Base-by-base conservation (phyloP, 805 yeast genomes). In the Debaryomyces castellii region DNA sequence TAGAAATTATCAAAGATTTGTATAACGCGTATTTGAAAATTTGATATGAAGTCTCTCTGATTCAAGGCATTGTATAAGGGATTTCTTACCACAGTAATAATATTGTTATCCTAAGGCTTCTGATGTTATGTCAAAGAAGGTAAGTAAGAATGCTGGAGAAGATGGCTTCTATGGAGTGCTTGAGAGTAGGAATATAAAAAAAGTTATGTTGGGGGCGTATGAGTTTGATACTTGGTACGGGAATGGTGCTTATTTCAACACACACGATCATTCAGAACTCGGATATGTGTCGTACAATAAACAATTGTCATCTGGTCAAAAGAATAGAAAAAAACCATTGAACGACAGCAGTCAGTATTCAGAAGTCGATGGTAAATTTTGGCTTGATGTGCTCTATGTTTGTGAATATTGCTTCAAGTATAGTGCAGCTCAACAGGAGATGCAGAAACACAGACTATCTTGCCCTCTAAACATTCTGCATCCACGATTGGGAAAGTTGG, bases 381-480 rank as follows among this genome's bases (percentile, higher is more conserved):
- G 92, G 94, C 58, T 83, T 6, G 81, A 81, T 23, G 70, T 69
- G 32, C 70, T 94, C 12, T 77, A 70, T 56, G 83, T 94, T 1
- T 94, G 99, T 65, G 87, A 83, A 38, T 72, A 68, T 43, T 94
- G 99, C 64, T 89, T 94, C 74, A 86, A 87, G 54, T 92, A 92
- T 60, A 75, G 95, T 0, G 77, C 79, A 23, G 55, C 59, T 5
- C 62, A 58, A 9, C 56, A 53, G 0, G 74, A 73, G 2, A 71
- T 87, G 62, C 67, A 61, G 1, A 51, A 52, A 2, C 99, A 94
- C 57, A 51, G 66, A 4, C 40, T 54, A 3, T 54, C 51, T 7
- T 87, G 94, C 46, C 11, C 47, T 8, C 48, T 55, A 38, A 60
- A 64, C 41, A 46, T 42, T 45, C 48, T 53, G 2, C 73, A 66